phyloP scores from a whole-genome alignment of 179 eudicot genomes.

The Beta lomatogona region DNA sequence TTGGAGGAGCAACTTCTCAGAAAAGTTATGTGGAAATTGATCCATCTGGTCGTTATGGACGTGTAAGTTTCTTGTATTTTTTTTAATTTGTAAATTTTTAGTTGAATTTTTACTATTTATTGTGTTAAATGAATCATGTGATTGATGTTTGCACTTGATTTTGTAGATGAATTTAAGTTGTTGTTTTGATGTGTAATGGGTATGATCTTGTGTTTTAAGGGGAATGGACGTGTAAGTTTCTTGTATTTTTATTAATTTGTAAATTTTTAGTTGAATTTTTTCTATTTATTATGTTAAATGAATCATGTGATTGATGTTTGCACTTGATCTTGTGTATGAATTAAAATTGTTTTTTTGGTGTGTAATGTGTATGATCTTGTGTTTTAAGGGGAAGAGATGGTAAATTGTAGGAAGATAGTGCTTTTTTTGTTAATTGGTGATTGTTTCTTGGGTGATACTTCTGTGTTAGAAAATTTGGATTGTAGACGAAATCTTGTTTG shows the following conservation, averaged over 20 bases:
- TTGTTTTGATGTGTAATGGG: too few species aligned
- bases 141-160: not conserved
- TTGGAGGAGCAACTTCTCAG: conserved; percentile 25
- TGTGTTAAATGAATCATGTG: too few species aligned
- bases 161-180: too few species aligned
- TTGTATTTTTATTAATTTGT: conserved; percentile 1
- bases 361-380: too few species aligned
- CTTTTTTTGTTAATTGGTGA: not conserved
- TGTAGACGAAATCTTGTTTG: not conserved
- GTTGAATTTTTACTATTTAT: too few species aligned
- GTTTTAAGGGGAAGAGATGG: too few species aligned
- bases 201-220: too few species aligned
- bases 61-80: conserved; percentile 54
- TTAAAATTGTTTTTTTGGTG: too few species aligned
- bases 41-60: conserved; percentile 81
- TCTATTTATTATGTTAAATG: not conserved
- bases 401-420: too few species aligned
- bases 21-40: conserved; percentile 60
- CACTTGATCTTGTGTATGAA: too few species aligned
- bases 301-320: too few species aligned
- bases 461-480: not conserved
- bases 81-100: not conserved
- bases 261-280: not conserved
- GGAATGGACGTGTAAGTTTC: conserved; percentile 73
- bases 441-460: not conserved